Conservation (phyloP, 257 asterid species). For the Scutellaria galericulata region DNA sequence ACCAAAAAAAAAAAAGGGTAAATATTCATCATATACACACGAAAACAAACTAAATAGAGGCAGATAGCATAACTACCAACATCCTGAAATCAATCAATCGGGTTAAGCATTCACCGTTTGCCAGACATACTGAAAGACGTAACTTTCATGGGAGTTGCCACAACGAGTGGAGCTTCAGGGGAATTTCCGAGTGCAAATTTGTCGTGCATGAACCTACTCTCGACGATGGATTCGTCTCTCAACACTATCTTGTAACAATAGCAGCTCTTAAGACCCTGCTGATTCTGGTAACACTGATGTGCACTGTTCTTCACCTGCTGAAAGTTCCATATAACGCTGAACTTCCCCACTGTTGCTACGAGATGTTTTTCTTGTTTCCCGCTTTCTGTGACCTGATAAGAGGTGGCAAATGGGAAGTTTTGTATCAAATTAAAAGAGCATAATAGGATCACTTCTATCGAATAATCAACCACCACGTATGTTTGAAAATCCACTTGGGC, state of each 20-base stretch:
- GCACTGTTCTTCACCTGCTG: conserved; percentile 97
- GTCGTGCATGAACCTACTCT: conserved; percentile 96
- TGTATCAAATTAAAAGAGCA: no score
- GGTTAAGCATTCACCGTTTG: conserved; percentile 40
- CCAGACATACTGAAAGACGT: conserved; percentile 93
- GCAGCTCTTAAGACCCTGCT: conserved; percentile 98
- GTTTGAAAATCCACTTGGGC: not conserved
- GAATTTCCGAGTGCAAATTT: conserved; percentile 67
- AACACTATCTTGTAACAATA: conserved; percentile 87
- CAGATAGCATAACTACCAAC: no score
- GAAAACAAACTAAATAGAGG: not conserved
- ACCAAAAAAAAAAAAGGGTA: not conserved
- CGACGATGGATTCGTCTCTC: conserved; percentile 92
- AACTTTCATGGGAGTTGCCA: conserved; percentile 93
- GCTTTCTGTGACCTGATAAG: conserved; percentile 89
- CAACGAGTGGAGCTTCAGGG: conserved; percentile 96
- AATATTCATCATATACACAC: conserved; percentile 18
- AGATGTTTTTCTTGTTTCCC: conserved; percentile 95
- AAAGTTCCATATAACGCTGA: conserved; percentile 90
- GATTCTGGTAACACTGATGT: conserved; percentile 84
- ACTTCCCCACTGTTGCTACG: conserved; percentile 97
- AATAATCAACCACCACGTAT: not conserved
- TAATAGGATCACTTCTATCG: not conserved
- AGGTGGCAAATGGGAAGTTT: not conserved
- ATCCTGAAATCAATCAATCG: not conserved